Percentiles rank a stretch among this genome's conserved stretches.
phyloP scores from a whole-genome alignment of 495 filamentous ascomycete species.

The Glonium stellatum region DNA sequence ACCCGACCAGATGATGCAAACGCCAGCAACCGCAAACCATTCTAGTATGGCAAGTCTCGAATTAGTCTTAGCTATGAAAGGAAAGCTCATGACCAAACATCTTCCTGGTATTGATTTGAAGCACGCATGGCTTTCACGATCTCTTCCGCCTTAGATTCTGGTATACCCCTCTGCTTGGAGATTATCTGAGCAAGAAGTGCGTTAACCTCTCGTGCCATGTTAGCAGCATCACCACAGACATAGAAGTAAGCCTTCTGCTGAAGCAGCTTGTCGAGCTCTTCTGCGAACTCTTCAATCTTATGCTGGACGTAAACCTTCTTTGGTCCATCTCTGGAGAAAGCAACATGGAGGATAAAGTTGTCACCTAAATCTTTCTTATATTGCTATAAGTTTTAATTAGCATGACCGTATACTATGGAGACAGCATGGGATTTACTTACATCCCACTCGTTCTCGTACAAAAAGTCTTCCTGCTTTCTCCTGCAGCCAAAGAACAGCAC shows the following conservation, averaged over 20 bases:
- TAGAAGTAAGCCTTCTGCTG: slow-evolving; percentile 92
- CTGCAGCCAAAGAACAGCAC: slow-evolving; percentile 94
- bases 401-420: neutral
- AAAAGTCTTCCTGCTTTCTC: slow-evolving; percentile 74
- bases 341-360: slow-evolving; percentile 78
- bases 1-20: neutral
- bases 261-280: slow-evolving; percentile 81
- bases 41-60: slow-evolving; percentile 4
- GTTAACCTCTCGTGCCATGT: slow-evolving; percentile 98
- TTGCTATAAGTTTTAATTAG: slow-evolving; percentile 47
- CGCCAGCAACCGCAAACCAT: slow-evolving; percentile 1
- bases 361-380: slow-evolving; percentile 77
- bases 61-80: neutral
- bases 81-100: slow-evolving; percentile 35
- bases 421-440: slow-evolving; percentile 49
- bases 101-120: slow-evolving; percentile 86
- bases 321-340: slow-evolving; percentile 79
- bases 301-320: slow-evolving; percentile 98
- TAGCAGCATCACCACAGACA: slow-evolving; percentile 94
- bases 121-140: slow-evolving; percentile 93
- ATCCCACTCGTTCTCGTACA: slow-evolving; percentile 90
- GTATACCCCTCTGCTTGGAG: slow-evolving; percentile 68
- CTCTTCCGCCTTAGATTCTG: slow-evolving; percentile 82
- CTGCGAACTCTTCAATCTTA: slow-evolving; percentile 70
- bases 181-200: slow-evolving; percentile 76